Conservation (phyloP, 2,329 filamentous ascomycete genomes). For the Aureobasidium namibiae region DNA sequence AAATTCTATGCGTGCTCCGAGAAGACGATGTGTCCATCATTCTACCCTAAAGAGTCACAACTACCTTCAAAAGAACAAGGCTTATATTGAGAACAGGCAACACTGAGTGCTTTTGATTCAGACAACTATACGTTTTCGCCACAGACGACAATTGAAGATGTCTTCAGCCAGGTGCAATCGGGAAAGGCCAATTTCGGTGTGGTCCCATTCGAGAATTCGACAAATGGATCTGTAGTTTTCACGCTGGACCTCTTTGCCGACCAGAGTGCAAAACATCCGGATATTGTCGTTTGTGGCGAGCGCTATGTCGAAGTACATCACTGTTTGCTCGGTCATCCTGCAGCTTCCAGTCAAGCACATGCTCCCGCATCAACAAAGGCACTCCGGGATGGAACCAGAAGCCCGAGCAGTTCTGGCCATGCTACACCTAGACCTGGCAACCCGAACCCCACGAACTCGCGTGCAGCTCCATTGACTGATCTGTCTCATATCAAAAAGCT, state of each 20-base stretch:
- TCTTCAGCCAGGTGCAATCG: constrained; percentile 70
- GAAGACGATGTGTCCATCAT: neutral
- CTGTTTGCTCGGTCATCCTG: constrained; percentile 59
- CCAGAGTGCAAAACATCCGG: constrained; percentile 52
- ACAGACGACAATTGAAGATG: constrained; percentile 49
- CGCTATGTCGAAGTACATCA: constrained; percentile 83
- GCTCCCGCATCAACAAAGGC: neutral
- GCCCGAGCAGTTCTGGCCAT: constrained; percentile 33
- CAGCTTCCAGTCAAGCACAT: neutral
- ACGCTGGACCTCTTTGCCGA: constrained; percentile 86
- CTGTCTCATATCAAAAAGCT: constrained; percentile 62
- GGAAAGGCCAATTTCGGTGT: constrained; percentile 62
- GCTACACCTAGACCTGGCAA: constrained; percentile 40
- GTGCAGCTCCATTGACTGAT: constrained; percentile 40
- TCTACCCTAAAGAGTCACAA: neutral
- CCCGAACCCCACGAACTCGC: constrained; percentile 3
- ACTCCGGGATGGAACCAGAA: constrained; percentile 15
- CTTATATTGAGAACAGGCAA: constrained; percentile 36
- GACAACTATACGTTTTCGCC: constrained; percentile 28
- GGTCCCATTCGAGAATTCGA: constrained; percentile 92
- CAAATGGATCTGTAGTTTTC: constrained; percentile 84
- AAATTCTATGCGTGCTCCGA: neutral
- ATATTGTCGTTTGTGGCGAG: constrained; percentile 72
- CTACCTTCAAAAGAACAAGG: neutral
- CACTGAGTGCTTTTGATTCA: constrained; percentile 29